These are phyloP conservation scores for Rubia peregrina DNA, from an alignment of 305 asterid species.

Conservation along the genomic window DNA sequence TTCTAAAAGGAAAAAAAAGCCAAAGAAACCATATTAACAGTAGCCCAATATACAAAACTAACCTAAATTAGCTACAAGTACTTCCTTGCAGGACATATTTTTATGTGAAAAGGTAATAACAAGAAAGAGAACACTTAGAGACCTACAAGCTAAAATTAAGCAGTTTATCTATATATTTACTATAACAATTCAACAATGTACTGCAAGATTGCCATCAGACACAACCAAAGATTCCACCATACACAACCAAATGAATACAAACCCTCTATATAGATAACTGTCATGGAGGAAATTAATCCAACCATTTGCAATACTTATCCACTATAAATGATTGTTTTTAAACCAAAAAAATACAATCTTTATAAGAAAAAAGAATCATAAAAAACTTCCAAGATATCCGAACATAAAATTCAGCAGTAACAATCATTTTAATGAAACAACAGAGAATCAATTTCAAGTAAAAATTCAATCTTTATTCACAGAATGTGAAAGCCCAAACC, in stretches of 20 bases:
- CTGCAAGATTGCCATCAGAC: not conserved
- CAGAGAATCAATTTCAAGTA: not conserved
- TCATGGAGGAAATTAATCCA: not conserved
- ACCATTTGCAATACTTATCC: not conserved
- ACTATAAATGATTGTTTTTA: not conserved
- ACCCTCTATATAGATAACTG: not conserved
- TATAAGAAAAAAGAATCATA: not conserved
- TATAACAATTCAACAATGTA: not conserved
- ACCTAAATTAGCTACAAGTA: not conserved
- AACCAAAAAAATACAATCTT: not conserved
- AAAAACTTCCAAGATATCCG: not conserved
- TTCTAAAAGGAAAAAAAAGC: conserved; percentile 35
- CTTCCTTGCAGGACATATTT: not conserved
- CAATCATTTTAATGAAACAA: not conserved
- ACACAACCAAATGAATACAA: not conserved
- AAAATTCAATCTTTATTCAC: conserved; percentile 3
- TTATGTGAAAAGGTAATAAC: not conserved
- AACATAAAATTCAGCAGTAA: not conserved
- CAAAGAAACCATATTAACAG: not conserved
- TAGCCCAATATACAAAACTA: not conserved
- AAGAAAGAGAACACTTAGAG: not conserved
- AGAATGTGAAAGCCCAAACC: not conserved
- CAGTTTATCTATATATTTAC: not conserved
- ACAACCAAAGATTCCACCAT: not conserved
- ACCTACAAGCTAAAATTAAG: not conserved